Evolutionary conservation across 106 monocot species (phyloP), one percentile per base, ranked within the genome.

Genomic region (Triglochin maritima): DNA sequence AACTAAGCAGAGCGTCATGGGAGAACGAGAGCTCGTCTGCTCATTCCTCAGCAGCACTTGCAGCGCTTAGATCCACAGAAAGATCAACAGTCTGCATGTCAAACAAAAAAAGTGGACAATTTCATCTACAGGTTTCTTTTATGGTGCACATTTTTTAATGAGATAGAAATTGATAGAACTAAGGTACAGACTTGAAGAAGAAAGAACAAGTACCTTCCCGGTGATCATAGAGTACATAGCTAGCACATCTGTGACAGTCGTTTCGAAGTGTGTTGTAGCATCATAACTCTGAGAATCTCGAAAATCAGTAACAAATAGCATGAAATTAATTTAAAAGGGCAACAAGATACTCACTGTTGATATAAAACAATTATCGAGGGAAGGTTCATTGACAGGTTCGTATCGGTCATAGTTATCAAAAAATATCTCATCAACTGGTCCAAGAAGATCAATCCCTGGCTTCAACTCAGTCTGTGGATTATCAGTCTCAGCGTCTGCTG

Each of bases 181-280:
- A 29, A 29, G 29, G 29, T 29, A 29, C 29, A 29, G 29, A 29
- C 29, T 29, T 29, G 29, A 29, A 29, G 29, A 29, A 29, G 29
- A 1, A 29, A 29, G 29, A 46, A 72, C n/a, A 46, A 56, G 66
- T 79, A 98, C 96, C 91, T 98, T 98, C 74, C 91, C 96, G 41
- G 96, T 98, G 54, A 98, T 98, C 80, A 71, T 81, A 17, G 76
- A 86, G 67, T 98, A 98, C 80, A 91, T 83, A 50, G 79, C 58
- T 45, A 98, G 88, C 48, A 98, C 96, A 81, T 98, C 96, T 74
- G 59, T 72, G n/a, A 91, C 88, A 59, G 91, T 98, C 17, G 91
- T 82, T 66, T 98, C 96, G 17, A 98, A 98, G 71, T 98, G 96
- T 57, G 96, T 88, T 53, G 96, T 98, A 50, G 88, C 83, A 82